A percentile compares a stretch with the other conserved stretches of the same genome.
Evolutionary conservation across 2,329 filamentous ascomycete species (phyloP).

Genomic region (Microcera coccophila): DNA sequence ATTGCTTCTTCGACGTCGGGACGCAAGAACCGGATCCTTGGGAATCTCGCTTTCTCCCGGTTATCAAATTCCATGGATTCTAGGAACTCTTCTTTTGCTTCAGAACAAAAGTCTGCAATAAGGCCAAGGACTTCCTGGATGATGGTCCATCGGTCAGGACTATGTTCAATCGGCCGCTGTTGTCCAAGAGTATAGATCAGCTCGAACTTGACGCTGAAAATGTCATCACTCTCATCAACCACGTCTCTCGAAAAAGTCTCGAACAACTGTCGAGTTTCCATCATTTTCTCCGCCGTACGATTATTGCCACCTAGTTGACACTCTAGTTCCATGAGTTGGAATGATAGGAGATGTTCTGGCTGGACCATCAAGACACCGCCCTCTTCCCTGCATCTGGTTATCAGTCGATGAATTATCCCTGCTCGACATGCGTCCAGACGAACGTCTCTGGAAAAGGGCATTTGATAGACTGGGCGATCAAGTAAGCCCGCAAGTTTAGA

Average conservation of each 20-base stretch:
- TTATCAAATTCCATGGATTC: conserved; percentile 41
- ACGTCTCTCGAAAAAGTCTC: conserved; percentile 48
- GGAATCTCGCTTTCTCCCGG: conserved; percentile 37
- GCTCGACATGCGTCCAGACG: conserved; percentile 31
- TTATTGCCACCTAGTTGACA: conserved; percentile 30
- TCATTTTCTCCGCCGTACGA: conserved; percentile 31
- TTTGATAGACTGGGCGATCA: conserved; percentile 49
- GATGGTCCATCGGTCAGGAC: conserved; percentile 53
- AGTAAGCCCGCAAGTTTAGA: conserved; percentile 50
- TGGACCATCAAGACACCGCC: conserved; percentile 58
- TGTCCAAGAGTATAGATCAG: conserved; percentile 59
- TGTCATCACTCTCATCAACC: conserved; percentile 64
- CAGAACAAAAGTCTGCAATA: conserved; percentile 30
- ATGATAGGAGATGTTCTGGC: conserved; percentile 61
- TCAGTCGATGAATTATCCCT: conserved; percentile 34
- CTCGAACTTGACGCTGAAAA: conserved; percentile 58
- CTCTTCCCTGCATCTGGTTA: conserved; percentile 41
- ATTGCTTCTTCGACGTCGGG: conserved; percentile 28
- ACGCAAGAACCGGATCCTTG: conserved; percentile 46
- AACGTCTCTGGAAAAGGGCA: conserved; percentile 57
- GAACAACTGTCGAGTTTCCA: conserved; percentile 44
- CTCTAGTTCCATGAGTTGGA: conserved; percentile 60
- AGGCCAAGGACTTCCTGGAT: conserved; percentile 51
- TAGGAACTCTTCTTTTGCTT: conserved; percentile 31
- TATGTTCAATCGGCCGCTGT: conserved; percentile 48